A percentile compares a stretch with the other conserved stretches of the same genome.
Evolutionary conservation across 495 filamentous ascomycete species (phyloP).

Genomic region (Penicillium flavigenum): DNA sequence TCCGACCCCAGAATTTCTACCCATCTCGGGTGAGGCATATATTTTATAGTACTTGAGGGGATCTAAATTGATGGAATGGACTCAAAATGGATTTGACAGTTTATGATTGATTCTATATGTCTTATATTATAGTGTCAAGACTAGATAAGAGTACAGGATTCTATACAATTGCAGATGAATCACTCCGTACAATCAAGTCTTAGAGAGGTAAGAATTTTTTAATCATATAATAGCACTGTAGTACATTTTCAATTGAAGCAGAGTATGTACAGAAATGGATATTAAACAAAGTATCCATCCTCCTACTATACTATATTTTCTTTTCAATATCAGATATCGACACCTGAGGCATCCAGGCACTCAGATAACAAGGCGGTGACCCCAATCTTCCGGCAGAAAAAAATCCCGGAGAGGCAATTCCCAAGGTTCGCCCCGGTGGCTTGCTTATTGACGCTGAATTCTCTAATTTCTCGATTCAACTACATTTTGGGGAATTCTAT

Average conservation of each 20-base stretch:
- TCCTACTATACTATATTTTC: too few species aligned
- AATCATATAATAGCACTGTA: not conserved
- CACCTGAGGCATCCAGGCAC: not conserved
- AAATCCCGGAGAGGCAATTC: slow-evolving; percentile 19
- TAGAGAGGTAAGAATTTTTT: not conserved
- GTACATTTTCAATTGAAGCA: not conserved
- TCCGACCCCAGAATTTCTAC: slow-evolving; percentile 24
- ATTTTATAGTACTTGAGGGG: too few species aligned
- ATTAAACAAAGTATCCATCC: not conserved
- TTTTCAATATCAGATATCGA: too few species aligned
- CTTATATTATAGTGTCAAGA: too few species aligned
- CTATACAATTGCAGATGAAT: not conserved
- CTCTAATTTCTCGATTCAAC: not conserved
- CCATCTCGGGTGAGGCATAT: not conserved
- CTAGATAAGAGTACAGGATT: not conserved
- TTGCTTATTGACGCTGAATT: not conserved
- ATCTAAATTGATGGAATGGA: too few species aligned
- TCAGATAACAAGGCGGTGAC: slow-evolving; percentile 16
- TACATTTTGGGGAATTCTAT: not conserved
- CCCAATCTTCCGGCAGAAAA: slow-evolving; percentile 24
- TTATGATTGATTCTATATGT: too few species aligned
- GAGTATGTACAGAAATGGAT: not conserved
- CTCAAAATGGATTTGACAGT: too few species aligned
- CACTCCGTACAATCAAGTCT: not conserved
- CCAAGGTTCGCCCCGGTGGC: not conserved